phyloP scores from a whole-genome alignment of 2,329 filamentous ascomycete species.

The Pezicula carpinea region DNA sequence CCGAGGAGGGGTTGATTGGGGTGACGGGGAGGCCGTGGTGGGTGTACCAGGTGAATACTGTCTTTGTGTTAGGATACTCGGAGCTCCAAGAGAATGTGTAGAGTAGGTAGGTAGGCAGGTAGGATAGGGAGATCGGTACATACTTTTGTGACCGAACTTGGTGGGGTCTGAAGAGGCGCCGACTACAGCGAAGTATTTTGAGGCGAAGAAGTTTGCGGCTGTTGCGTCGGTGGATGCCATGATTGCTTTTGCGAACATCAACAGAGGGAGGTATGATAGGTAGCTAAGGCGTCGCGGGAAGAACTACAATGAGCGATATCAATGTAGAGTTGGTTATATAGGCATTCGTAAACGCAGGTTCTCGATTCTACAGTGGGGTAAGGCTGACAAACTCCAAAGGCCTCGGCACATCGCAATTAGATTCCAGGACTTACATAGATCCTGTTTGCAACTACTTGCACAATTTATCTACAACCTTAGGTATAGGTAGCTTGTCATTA shows the following conservation, averaged over 20 bases:
- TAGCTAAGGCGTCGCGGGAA: too few relatives aligned
- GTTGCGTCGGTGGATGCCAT: conserved; percentile 64
- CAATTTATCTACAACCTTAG: too few relatives aligned
- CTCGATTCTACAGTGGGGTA: too few relatives aligned
- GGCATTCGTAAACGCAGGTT: too few relatives aligned
- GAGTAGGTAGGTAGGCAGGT: not conserved
- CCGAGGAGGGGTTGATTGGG: conserved; percentile 73
- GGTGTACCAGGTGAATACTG: conserved; percentile 90
- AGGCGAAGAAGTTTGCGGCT: conserved; percentile 75
- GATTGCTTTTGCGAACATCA: not conserved
- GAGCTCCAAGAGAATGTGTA: not conserved
- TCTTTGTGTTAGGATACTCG: conserved; percentile 6
- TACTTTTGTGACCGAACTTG: conserved; percentile 89
- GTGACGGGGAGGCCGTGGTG: conserved; percentile 69
- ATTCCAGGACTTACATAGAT: too few relatives aligned
- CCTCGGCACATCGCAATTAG: too few relatives aligned
- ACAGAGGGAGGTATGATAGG: not conserved
- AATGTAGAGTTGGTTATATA: too few relatives aligned
- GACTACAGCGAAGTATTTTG: conserved; percentile 78
- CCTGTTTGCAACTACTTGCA: too few relatives aligned
- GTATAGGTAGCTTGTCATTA: too few relatives aligned
- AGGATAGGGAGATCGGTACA: conserved; percentile 16
- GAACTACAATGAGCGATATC: too few relatives aligned
- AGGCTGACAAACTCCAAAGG: too few relatives aligned
- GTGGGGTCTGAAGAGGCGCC: conserved; percentile 79